Percentiles rank a stretch among this genome's conserved stretches.
Evolutionary conservation across 163 green algal species (phyloP).

Genomic region (Chloromonas sp.): DNA sequence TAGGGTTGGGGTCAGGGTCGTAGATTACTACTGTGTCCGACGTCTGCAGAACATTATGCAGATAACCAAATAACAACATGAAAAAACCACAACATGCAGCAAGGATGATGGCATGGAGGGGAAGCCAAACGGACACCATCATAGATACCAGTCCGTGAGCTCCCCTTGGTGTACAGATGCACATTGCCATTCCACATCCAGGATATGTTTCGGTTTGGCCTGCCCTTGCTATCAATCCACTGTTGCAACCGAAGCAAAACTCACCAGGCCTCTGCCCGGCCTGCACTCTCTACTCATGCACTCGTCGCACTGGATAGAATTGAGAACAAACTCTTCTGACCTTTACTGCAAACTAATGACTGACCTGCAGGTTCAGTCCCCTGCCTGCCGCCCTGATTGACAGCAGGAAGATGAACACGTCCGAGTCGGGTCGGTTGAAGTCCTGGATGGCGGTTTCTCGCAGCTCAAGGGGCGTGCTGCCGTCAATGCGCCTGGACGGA

Average conservation of each 20-base stretch:
- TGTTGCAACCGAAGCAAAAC: too few relatives aligned
- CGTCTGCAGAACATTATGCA: slow-evolving; percentile 25
- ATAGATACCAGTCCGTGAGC: background rate
- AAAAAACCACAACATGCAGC: background rate
- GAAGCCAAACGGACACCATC: background rate
- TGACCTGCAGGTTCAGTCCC: slow-evolving; percentile 92
- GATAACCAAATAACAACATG: background rate
- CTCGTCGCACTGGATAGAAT: too few relatives aligned
- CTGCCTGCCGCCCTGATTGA: slow-evolving; percentile 90
- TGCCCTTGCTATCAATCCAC: too few relatives aligned
- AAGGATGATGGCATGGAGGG: background rate
- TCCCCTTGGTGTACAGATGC: too few relatives aligned
- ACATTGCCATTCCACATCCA: too few relatives aligned
- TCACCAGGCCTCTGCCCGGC: too few relatives aligned
- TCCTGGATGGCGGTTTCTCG: slow-evolving; percentile 48
- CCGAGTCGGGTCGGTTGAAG: slow-evolving; percentile 62
- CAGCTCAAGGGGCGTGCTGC: slow-evolving; percentile 76
- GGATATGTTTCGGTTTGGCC: too few relatives aligned
- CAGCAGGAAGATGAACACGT: slow-evolving; percentile 96
- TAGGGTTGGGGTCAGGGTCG: slow-evolving; percentile 97
- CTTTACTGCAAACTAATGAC: too few relatives aligned
- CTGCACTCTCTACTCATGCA: too few relatives aligned
- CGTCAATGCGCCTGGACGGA: slow-evolving; percentile 79
- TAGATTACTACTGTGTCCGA: slow-evolving; percentile 95
- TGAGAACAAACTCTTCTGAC: too few relatives aligned